Conservation (phyloP, 2,329 filamentous ascomycete genomes). For the Aspergillus cejpii region DNA sequence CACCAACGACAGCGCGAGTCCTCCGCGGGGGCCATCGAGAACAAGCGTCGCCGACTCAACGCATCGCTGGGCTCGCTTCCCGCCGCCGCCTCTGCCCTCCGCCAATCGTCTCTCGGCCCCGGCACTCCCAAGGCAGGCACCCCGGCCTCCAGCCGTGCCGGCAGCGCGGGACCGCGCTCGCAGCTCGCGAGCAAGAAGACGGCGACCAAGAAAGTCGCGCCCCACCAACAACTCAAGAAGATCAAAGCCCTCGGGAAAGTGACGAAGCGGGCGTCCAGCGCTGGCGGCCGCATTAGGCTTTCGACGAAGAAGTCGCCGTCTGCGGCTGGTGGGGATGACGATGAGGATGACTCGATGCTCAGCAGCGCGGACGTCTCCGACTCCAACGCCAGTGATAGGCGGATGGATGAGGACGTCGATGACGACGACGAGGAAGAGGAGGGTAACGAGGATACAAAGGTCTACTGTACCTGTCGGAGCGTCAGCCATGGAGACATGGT, state of each 20-base stretch:
- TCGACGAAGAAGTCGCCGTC: conserved; percentile 39
- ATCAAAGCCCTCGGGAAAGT: conserved; percentile 35
- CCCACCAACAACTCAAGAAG: conserved; percentile 46
- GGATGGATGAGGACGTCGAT: conserved; percentile 39
- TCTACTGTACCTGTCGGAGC: conserved; percentile 60
- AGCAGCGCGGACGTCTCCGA: conserved; percentile 47
- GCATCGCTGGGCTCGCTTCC: conserved; percentile 49
- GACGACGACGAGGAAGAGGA: conserved; percentile 46
- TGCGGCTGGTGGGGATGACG: conserved; percentile 37
- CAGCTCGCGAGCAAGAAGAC: conserved; percentile 40
- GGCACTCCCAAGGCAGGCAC: conserved; percentile 58
- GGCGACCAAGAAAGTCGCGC: conserved; percentile 49
- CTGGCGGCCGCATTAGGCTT: conserved; percentile 32
- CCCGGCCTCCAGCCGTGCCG: conserved; percentile 47
- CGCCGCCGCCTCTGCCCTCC: conserved; percentile 48
- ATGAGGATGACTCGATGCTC: conserved; percentile 50
- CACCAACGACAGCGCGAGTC: conserved; percentile 49
- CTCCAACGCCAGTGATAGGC: conserved; percentile 31
- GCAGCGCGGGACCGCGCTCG: conserved; percentile 51
- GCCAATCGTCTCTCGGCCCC: conserved; percentile 56
- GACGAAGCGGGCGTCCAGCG: conserved; percentile 41
- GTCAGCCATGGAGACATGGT: conserved; percentile 63
- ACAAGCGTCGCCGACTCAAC: conserved; percentile 54
- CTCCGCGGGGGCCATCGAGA: conserved; percentile 49
- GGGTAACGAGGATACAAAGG: conserved; percentile 52